Evolutionary conservation across 1,139 yeast species (phyloP), one percentile per base, ranked within the genome.

Genomic region (Wickerhamiella infanticola): DNA sequence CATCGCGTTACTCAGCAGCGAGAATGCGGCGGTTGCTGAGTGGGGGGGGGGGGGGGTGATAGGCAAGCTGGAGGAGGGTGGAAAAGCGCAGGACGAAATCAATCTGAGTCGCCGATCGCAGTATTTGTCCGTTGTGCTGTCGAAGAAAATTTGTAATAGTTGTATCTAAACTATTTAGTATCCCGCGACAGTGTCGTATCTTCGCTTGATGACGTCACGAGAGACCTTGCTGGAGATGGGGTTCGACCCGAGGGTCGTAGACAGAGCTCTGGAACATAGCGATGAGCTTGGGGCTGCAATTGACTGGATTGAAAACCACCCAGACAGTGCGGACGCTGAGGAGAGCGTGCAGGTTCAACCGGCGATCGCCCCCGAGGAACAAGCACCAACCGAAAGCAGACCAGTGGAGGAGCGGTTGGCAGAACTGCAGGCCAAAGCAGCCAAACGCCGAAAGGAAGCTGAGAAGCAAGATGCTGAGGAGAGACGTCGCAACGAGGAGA

Each of bases 251-350:
- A 54, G 53, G 37, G 51, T 59, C 31, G 60, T 61, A 40, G 65
- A 63, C 39, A 57, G 60, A 1, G 65, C 66, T 5, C 39, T 62
- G 24, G 49, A 55, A 25, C 55, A 59, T 47, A 56, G 43, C n/a
- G 41, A 50, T 5, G 53, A 53, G n/a, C 44, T 63, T 31, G 66
- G 63, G 35, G 56, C 51, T 24, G 61, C 63, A 33, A 53, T 63
- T 41, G 57, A 54, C 39, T 63, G 67, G 67, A 52, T 63, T 11
- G 66, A 62, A 31, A 47, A 51, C 41, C 55, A 59, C 44, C 62
- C 60, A 42, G 38, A 36, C 24, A 37, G 37, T 24, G 36, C 44
- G 6, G 45, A 41, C n/a, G 48, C 44, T n/a, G 51, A 47, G 18
- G 36, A 36, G 24, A 46, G 37, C 18, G 35, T 31, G 3, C 45